Conservation (phyloP, 2,329 filamentous ascomycete genomes). For the Beauveria australis region DNA sequence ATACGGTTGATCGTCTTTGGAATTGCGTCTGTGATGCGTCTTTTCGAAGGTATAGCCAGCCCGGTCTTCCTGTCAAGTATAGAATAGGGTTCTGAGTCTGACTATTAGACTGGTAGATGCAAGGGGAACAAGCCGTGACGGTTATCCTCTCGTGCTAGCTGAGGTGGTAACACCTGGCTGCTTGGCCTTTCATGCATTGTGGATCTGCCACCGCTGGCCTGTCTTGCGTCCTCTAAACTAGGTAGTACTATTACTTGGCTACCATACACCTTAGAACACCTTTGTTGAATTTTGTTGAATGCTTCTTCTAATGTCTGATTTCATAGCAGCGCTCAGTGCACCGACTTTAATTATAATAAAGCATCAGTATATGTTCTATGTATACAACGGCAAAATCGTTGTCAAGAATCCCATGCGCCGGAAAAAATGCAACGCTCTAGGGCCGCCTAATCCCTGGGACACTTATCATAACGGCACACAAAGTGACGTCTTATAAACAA, state of each 20-base stretch:
- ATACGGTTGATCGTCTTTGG: background rate
- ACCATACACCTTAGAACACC: background rate
- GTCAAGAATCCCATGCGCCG: constrained; percentile 9
- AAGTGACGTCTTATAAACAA: background rate
- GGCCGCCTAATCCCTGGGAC: background rate
- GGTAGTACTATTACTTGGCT: too few relatives aligned
- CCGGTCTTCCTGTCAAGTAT: background rate
- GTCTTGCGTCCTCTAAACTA: too few relatives aligned
- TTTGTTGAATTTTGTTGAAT: background rate
- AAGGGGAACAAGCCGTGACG: background rate
- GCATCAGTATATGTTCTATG: constrained; percentile 8
- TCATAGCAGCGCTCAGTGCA: background rate
- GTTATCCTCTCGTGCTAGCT: background rate
- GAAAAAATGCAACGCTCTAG: constrained; percentile 10
- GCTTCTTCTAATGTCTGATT: background rate
- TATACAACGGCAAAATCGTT: constrained; percentile 10
- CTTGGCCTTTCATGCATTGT: background rate
- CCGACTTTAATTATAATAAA: constrained; percentile 6
- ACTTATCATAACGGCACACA: background rate
- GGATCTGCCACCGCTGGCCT: background rate
- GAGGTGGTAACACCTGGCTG: constrained; percentile 4
- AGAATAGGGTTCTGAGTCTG: background rate
- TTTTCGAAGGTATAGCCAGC: background rate
- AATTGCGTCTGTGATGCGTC: background rate
- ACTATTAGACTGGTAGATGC: background rate